Base-by-base conservation (phyloP, 768 basidiomycete species). In the Sporobolomyces pararoseus region DNA sequence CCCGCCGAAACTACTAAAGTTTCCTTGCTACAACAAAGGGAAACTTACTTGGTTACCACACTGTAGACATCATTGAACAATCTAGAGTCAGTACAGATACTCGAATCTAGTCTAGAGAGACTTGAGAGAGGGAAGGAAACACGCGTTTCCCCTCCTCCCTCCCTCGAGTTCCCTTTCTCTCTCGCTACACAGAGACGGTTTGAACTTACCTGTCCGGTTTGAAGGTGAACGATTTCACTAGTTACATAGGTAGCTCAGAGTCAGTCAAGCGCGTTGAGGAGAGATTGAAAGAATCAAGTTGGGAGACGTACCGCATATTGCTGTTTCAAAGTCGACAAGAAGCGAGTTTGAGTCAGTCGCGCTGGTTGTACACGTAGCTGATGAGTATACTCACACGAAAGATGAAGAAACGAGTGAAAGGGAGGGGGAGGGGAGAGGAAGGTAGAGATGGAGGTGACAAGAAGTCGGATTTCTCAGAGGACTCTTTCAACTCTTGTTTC, bases 161-260 rank as follows among this genome's bases (percentile, higher is more conserved):
- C 55, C 55, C 42, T 59, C 58, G 13, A 27, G 7, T 29, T 44
- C n/a, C 27, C 42, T 16, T 42, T 7, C 21, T 7, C n/a, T n/a
- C n/a, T n/a, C n/a, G n/a, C n/a, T 2, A 14, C 21, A 35, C 31
- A 21, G 39, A 21, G 17, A 54, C 5, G 3, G 32, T 35, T 42
- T 51, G 58, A 60, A 79, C 83, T 76, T 78, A 91, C 91, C 87
- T 96, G 95, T 83, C 95, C 95, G 74, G 95, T 97, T 82, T 98
- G 95, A 79, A 98, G 87, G 83, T 98, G 95, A 80, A 98, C 94
- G 83, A 98, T 97, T 88, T 98, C 94, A 85, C 94, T 59, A 34
- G 1, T 25, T 16, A 29, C 31, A 49, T 27, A 35, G 34, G 61
- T 29, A 29, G 16, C 23, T 39, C 17, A 61, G 12, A 53, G 50